Conservation (phyloP, 768 basidiomycete genomes). For the Boletus tylopilopsis region DNA sequence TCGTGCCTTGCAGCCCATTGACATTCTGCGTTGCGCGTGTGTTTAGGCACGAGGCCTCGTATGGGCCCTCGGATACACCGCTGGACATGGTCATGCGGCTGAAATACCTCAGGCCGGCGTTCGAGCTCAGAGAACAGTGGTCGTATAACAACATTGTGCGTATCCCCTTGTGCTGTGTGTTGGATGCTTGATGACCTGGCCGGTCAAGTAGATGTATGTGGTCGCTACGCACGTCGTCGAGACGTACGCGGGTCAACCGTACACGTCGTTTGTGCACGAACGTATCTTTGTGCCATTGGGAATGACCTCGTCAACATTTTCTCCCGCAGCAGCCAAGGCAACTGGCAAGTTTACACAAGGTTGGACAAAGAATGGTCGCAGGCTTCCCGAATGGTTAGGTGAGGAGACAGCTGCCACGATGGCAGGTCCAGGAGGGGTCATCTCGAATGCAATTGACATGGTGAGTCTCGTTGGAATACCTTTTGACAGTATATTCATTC, state of each 20-base stretch:
- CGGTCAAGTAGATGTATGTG: slow-evolving; percentile 42
- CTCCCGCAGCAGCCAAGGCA: no score
- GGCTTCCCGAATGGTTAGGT: slow-evolving; percentile 19
- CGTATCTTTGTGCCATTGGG: slow-evolving; percentile 39
- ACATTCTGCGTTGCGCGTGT: no score
- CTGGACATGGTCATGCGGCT: slow-evolving; percentile 22
- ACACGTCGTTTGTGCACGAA: slow-evolving; percentile 37
- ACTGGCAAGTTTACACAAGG: no score
- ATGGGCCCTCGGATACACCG: slow-evolving; percentile 26
- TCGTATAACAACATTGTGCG: slow-evolving; percentile 38
- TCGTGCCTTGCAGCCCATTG: no score
- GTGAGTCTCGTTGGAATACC: slow-evolving; percentile 9
- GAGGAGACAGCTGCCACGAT: slow-evolving; percentile 23
- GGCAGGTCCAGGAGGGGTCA: slow-evolving; percentile 43
- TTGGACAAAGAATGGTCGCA: no score
- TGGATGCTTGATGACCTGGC: no score
- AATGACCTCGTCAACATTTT: slow-evolving; percentile 28
- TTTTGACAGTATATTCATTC: no score
- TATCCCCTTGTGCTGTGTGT: no score
- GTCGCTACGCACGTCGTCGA: slow-evolving; percentile 33
- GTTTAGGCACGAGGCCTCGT: slow-evolving; percentile 34
- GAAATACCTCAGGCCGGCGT: slow-evolving; percentile 28
- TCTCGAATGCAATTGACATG: slow-evolving; percentile 42
- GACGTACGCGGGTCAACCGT: slow-evolving; percentile 31
- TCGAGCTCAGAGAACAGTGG: slow-evolving; percentile 36